Base-by-base conservation (phyloP, 1,284 basidiomycete species). In the Cryptococcus sp. region DNA sequence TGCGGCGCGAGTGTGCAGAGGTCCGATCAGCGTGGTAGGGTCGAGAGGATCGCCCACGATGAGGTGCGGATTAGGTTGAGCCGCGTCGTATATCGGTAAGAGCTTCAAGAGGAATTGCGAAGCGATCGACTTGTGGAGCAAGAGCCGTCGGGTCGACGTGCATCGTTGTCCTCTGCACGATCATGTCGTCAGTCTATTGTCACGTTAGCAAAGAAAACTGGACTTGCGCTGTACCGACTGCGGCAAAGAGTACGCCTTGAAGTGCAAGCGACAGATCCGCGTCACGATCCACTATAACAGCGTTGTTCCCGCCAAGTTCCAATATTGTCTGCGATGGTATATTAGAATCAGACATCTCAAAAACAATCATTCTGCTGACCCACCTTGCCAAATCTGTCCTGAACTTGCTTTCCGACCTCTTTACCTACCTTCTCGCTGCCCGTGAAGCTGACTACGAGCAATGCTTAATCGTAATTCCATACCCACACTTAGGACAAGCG, bases 271-370 rank as follows among this genome's bases (percentile, higher is more conserved):
- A 83, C 34, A 97, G 83, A 78, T 96, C 92, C 26, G 94, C 94
- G 79, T 96, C 93, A 53, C 90, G 86, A 84, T 96, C 89, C 59
- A 98, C 84, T 68, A 96, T 88, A 40, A 91, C 87, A 57, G 93
- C 72, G 71, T 96, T 96, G 80, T 98, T 97, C 39, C 94, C 94
- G n/a, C 93, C 93, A 11, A 97, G 82, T 74, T 97, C 94, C 34
- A 97, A 83, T 41, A 95, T 85, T 38, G 86, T 81, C 80, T 95
- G 40, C 17, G 13, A 20, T 6, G 10, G n/a, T 20, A 16, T 23
- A 26, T 19, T 17, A n/a, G n/a, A 47, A 19, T 2, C 46, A 37
- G 44, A 38, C 52, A n/a, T 41, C 2, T 25, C 16, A 15, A 23
- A 15, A 8, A 40, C n/a, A 48, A 8, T 13, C 15, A n/a, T n/a